Base-by-base conservation (phyloP, 768 basidiomycete genomes). In the Rhizopogon rudus region DNA sequence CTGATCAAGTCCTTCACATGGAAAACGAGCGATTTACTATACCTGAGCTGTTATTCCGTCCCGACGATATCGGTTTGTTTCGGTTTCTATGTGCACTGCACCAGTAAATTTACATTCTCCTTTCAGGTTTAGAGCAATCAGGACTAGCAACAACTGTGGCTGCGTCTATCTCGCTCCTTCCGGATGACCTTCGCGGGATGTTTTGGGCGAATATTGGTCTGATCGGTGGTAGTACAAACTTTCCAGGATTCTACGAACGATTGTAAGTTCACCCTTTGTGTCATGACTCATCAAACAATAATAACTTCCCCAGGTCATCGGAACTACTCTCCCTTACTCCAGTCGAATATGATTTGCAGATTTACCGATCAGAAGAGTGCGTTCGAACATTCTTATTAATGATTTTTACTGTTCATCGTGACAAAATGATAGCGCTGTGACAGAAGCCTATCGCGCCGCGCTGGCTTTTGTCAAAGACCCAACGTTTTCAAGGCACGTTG, bases 131-230 rank as follows among this genome's bases (percentile, higher is more conserved):
- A 41, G 81, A 86, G 10, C 94, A 97, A 65, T 77, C 82, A 16
- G 95, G 95, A 2, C 72, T 98, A 29, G 76, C 91, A 37, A 80
- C 79, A 53, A 83, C 86, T 10, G 82, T 98, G 57, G 87, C 89
- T 40, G 67, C 80, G 53, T 87, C 87, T 55, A 93, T 98, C 64
- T 76, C 80, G 0, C 71, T 80, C 31, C 81, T 98, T 56, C 91
- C 92, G 0, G 74, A 78, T 50, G 92, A 95, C 62, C 62, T 95
- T 25, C 91, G 86, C 61, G 94, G 92, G 35, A 84, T 98, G 87
- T 97, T 93, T 71, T 98, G 93, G 93, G 84, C 84, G 35, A 92
- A 98, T 68, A 93, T 98, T 57, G 90, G 89, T 12, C 72, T 96
- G 59, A 82, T 93, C 63, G 95, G 95, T 48, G 95, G 95, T 13